Conservation (phyloP, 257 asterid genomes). For the Voacanga thouarsii region DNA sequence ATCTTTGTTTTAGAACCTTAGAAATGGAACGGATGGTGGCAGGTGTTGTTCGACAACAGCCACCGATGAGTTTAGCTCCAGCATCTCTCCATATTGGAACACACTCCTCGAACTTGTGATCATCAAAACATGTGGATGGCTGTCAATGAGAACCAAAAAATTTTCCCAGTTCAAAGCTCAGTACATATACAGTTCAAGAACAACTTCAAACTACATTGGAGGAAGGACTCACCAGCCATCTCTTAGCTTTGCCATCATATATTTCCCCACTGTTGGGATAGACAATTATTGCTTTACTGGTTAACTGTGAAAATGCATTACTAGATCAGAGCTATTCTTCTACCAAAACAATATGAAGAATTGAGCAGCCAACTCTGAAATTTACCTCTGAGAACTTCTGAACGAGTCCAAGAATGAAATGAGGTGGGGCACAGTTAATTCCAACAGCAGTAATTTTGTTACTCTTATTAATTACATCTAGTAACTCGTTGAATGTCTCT, state of each 20-base stretch:
- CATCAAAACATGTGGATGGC: slow-evolving; percentile 72
- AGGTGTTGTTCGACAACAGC: slow-evolving; percentile 82
- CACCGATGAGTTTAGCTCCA: slow-evolving; percentile 70
- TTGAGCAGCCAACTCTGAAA: neutral
- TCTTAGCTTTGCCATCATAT: slow-evolving; percentile 75
- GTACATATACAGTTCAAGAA: neutral
- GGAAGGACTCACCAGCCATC: slow-evolving; percentile 57
- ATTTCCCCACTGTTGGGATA: slow-evolving; percentile 80
- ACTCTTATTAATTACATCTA: slow-evolving; percentile 48
- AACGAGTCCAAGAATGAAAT: slow-evolving; percentile 58
- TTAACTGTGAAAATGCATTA: slow-evolving; percentile 38
- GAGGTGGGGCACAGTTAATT: slow-evolving; percentile 85
- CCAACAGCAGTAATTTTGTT: slow-evolving; percentile 60
- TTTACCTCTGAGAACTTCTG: slow-evolving; percentile 63
- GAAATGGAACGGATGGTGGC: slow-evolving; percentile 56
- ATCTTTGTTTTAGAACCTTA: slow-evolving; percentile 42
- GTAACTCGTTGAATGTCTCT: slow-evolving; percentile 67
- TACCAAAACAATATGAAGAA: neutral
- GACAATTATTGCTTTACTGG: slow-evolving; percentile 63
- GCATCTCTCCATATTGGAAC: slow-evolving; percentile 74
- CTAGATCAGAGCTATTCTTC: neutral
- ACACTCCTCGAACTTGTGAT: slow-evolving; percentile 51
- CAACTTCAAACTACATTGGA: neutral
- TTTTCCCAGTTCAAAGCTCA: neutral
- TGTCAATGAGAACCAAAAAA: slow-evolving; percentile 17